Evolutionary conservation across 805 yeast genomes (phyloP).

Genomic region (Pichia ethanolica): DNA sequence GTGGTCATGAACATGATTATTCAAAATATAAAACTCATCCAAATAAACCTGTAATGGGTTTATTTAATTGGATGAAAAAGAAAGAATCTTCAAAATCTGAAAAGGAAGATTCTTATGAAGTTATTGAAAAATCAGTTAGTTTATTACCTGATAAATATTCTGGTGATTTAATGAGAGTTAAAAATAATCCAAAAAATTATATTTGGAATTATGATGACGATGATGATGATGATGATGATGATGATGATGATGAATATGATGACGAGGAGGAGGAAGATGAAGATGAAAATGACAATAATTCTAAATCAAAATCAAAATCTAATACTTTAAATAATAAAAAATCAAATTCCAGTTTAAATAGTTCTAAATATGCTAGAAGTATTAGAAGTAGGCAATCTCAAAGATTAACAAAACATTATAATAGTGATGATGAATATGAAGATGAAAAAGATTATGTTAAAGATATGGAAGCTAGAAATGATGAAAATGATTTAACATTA

Average conservation of each 20-base stretch:
- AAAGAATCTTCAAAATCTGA: constrained; percentile 19
- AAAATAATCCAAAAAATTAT: constrained; percentile 31
- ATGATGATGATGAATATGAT: constrained; percentile 13
- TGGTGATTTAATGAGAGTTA: constrained; percentile 27
- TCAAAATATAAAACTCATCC: constrained; percentile 28
- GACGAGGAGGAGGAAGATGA: constrained; percentile 3
- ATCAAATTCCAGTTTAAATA: constrained; percentile 5
- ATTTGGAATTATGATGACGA: constrained; percentile 34
- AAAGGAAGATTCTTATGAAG: constrained; percentile 19
- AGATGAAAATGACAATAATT: background rate
- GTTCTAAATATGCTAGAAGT: constrained; percentile 5
- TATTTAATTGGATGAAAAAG: constrained; percentile 28
- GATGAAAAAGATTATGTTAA: constrained; percentile 8
- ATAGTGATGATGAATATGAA: constrained; percentile 13
- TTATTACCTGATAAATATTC: constrained; percentile 32
- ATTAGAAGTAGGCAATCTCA: constrained; percentile 5
- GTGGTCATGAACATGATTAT: constrained; percentile 30
- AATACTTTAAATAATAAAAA: background rate
- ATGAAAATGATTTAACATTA: background rate
- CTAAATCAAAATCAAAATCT: background rate
- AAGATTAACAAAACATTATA: constrained; percentile 4
- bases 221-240: constrained; percentile 20
- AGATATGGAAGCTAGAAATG: constrained; percentile 3
- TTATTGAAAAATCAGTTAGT: constrained; percentile 28
- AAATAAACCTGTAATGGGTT: constrained; percentile 20